phyloP scores from a whole-genome alignment of 768 basidiomycete species.

The Ephemerocybe angulata region DNA sequence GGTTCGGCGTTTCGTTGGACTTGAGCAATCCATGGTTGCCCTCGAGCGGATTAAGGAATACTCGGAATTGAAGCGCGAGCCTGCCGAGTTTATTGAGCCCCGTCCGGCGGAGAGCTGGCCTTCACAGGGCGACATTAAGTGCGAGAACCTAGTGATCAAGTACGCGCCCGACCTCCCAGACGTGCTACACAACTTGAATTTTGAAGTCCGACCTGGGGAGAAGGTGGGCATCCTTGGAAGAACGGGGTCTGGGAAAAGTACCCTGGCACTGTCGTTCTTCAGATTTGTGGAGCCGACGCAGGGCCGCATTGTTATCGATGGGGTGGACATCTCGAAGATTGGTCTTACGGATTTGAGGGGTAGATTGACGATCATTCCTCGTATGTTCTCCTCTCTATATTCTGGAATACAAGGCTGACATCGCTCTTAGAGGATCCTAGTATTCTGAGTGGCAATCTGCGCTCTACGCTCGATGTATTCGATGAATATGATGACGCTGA shows the following conservation, averaged over 20 bases:
- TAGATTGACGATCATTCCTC: slow-evolving; percentile 55
- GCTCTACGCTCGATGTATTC: slow-evolving; percentile 82
- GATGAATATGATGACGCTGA: slow-evolving; percentile 81
- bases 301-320: slow-evolving; percentile 74
- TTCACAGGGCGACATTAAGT: slow-evolving; percentile 58
- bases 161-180: slow-evolving; percentile 88
- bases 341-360: slow-evolving; percentile 81
- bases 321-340: slow-evolving; percentile 72
- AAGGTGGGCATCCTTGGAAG: slow-evolving; percentile 74
- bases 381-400: slow-evolving; percentile 32
- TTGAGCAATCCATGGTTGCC: slow-evolving; percentile 92
- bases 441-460: slow-evolving; percentile 77
- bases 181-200: slow-evolving; percentile 77
- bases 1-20: slow-evolving; percentile 78
- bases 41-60: slow-evolving; percentile 91
- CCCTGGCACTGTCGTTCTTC: slow-evolving; percentile 82
- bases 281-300: slow-evolving; percentile 78
- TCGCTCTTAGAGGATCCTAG: slow-evolving; percentile 73
- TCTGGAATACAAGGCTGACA: background rate
- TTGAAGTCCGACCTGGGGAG: slow-evolving; percentile 69
- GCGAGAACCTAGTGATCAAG: slow-evolving; percentile 71
- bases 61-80: slow-evolving; percentile 72
- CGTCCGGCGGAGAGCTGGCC: slow-evolving; percentile 84
- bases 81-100: slow-evolving; percentile 82
- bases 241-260: slow-evolving; percentile 77